Evolutionary conservation across 1,284 basidiomycete species (phyloP), one percentile per base, ranked within the genome.

Genomic region (Melampsora larici-populina): DNA sequence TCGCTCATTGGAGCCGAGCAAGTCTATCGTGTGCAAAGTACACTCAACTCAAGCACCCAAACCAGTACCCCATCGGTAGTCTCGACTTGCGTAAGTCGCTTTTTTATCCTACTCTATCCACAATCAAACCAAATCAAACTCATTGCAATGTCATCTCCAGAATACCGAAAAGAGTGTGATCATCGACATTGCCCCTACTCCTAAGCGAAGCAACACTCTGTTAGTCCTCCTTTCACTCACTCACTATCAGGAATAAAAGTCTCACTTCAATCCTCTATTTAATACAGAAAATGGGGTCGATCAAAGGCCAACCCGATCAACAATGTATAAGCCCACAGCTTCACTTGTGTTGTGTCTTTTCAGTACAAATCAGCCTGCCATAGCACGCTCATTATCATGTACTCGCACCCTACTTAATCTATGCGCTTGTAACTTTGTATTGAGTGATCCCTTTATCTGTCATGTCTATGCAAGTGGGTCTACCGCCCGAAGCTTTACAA

Each of bases 1-100:
- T 60, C 55, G 9, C 55, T 60, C 55, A 60, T 60, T 60, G 55
- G 55, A 26, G 55, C 55, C 24, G 18, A 60, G n/a, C 55, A 24
- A 24, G 29, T 24, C 15, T 60, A 2, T 31, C 55, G 55, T 8
- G 55, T 21, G 11, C 55, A 60, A 60, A 0, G 24, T 21, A 15
- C n/a, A 24, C 24, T 31, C 15, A 60, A 9, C 29, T 8, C 24
- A 13, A 60, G 29, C 24, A 24, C 11, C 21, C 26, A 26, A 13
- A 24, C 55, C n/a, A 60, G 3, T n/a, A 13, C 55, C 1, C 24
- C 55, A 24, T 60, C 55, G 3, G 55, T 60, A 26, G n/a, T 21
- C 55, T 8, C 55, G 2, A 15, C n/a, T 26, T 24, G 8, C 24
- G 55, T 60, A 60, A 11, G 55, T 8, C n/a, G 9, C 55, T 15